phyloP scores from a whole-genome alignment of 345 rosid genomes.

The Hypericum perforatum region DNA sequence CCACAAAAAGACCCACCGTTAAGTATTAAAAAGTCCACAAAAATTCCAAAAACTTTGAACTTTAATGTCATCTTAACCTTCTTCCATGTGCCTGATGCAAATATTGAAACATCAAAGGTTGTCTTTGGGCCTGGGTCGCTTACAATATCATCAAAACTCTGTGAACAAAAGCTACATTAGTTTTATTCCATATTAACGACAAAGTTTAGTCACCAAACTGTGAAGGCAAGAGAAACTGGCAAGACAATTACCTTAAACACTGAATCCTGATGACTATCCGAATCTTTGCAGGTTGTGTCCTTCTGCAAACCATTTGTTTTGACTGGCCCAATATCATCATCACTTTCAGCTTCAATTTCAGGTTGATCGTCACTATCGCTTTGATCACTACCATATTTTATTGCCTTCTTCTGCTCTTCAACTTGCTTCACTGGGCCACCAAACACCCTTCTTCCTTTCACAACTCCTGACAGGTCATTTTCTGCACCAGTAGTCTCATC shows the following conservation, averaged over 20 bases:
- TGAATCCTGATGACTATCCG: conserved; percentile 26
- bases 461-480: conserved; percentile 20
- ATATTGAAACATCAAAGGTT: conserved; percentile 69
- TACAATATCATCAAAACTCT: conserved; percentile 41
- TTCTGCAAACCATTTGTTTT: conserved; percentile 23
- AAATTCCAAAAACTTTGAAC: conserved; percentile 6
- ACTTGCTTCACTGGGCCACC: conserved; percentile 46
- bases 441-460: conserved; percentile 74
- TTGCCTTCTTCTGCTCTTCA: conserved; percentile 23
- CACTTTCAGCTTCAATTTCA: conserved; percentile 37
- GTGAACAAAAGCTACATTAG: conserved; percentile 15
- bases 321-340: conserved; percentile 17
- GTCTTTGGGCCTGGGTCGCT: conserved; percentile 52
- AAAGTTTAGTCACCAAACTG: not conserved
- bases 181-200: conserved; percentile 5
- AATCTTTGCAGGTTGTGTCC: conserved; percentile 21
- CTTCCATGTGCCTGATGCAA: conserved; percentile 61
- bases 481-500: conserved; percentile 37
- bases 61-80: conserved; percentile 35
- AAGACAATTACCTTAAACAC: conserved; percentile 32
- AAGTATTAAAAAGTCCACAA: not conserved
- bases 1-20: not conserved
- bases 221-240: conserved; percentile 5
- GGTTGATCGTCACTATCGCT: conserved; percentile 59
- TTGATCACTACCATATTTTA: conserved; percentile 33